A percentile compares a stretch with the other conserved stretches of the same genome.
phyloP scores from a whole-genome alignment of 805 yeast species.

The Ogataea neopini region DNA sequence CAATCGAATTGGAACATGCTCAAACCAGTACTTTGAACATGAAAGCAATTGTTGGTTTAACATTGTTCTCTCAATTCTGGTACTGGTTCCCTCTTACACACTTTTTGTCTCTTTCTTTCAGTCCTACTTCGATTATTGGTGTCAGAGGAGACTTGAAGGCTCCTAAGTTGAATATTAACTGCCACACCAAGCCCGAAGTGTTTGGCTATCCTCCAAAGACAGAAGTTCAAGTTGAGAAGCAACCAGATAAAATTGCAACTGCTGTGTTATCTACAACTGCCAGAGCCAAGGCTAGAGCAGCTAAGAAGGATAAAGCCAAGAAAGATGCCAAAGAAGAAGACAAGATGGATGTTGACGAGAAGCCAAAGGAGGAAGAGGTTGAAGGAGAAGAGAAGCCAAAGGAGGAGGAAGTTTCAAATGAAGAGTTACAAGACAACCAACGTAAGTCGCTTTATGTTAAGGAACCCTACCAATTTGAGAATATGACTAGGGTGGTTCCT shows the following conservation, averaged over 20 bases:
- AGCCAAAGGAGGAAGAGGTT: constrained; percentile 28
- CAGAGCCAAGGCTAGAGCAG: constrained; percentile 90
- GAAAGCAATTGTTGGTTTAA: constrained; percentile 88
- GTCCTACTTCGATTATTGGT: constrained; percentile 90
- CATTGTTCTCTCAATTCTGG: constrained; percentile 93
- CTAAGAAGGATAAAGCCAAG: constrained; percentile 49
- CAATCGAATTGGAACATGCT: constrained; percentile 83
- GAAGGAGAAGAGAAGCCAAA: constrained; percentile 17
- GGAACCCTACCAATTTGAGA: constrained; percentile 68
- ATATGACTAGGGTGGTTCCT: constrained; percentile 88
- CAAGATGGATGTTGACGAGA: constrained; percentile 39
- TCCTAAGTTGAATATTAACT: constrained; percentile 79
- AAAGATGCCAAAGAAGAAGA: constrained; percentile 41
- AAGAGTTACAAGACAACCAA: constrained; percentile 33
- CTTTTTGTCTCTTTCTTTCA: constrained; percentile 85
- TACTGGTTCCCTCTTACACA: constrained; percentile 98
- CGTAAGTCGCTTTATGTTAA: constrained; percentile 52
- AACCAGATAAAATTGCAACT: constrained; percentile 84
- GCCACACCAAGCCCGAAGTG: constrained; percentile 75
- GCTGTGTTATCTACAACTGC: constrained; percentile 94
- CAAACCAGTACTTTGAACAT: constrained; percentile 89
- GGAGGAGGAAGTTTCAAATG: constrained; percentile 22
- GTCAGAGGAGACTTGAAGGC: constrained; percentile 81
- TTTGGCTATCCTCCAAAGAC: constrained; percentile 90
- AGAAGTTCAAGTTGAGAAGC: constrained; percentile 76